Evolutionary conservation across 2,329 filamentous ascomycete genomes (phyloP).

Genomic region (Pseudocercospora cruenta): DNA sequence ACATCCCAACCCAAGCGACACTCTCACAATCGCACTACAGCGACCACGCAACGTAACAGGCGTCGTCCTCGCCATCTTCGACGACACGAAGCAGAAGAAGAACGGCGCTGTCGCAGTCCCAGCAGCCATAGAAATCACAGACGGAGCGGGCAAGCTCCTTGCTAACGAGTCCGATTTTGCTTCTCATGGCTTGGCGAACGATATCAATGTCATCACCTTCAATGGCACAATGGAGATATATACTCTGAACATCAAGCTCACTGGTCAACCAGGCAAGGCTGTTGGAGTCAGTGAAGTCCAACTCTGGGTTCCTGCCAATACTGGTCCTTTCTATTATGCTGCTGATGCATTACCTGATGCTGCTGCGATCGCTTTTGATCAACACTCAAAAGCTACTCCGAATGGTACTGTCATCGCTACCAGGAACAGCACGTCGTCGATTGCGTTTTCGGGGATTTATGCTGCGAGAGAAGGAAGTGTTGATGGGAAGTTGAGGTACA

Average conservation of each 20-base stretch:
- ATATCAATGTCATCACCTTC: background rate
- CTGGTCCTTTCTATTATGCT: conserved; percentile 1
- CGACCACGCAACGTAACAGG: conserved; percentile 24
- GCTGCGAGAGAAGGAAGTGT: background rate
- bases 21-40: conserved; percentile 26
- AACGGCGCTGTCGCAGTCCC: conserved; percentile 40
- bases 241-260: background rate
- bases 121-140: conserved; percentile 23
- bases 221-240: background rate
- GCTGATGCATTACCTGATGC: background rate
- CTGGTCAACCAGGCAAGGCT: background rate
- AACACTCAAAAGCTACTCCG: background rate
- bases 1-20: conserved; percentile 21
- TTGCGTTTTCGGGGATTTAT: background rate
- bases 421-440: background rate
- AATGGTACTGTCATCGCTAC: background rate
- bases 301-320: background rate
- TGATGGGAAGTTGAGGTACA: background rate
- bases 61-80: conserved; percentile 38
- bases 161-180: background rate
- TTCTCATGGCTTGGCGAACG: background rate
- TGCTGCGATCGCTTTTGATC: background rate
- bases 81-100: conserved; percentile 35
- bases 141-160: background rate
- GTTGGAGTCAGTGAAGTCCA: conserved; percentile 1